Evolutionary conservation across 306 rosid species (phyloP).

Genomic region (Cucumis cinereus): DNA sequence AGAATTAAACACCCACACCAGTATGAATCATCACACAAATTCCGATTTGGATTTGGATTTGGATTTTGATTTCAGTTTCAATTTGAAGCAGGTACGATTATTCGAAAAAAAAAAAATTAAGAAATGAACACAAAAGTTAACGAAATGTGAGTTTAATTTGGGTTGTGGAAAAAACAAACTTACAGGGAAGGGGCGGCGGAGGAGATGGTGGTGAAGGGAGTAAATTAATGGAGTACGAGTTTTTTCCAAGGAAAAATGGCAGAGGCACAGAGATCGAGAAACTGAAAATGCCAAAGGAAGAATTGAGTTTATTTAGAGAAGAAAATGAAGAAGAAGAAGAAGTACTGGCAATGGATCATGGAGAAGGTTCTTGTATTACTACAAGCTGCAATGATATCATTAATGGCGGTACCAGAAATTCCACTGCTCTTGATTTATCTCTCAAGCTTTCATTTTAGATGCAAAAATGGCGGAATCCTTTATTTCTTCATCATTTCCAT

Average conservation of each 20-base stretch:
- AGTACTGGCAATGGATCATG: background rate
- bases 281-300: constrained; percentile 14
- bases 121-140: background rate
- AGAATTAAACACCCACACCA: background rate
- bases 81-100: background rate
- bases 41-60: background rate
- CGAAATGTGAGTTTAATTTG: background rate
- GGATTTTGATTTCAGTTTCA: background rate
- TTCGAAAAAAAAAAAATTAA: background rate
- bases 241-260: constrained; percentile 43
- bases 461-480: constrained; percentile 12
- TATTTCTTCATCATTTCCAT: constrained; percentile 3
- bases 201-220: background rate
- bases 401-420: constrained; percentile 11
- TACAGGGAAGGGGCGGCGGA: constrained; percentile 58
- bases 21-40: background rate
- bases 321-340: constrained; percentile 10
- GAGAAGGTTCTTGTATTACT: constrained; percentile 33
- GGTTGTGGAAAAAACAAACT: constrained; percentile 19
- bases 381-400: background rate
- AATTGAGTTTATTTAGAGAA: constrained; percentile 19
- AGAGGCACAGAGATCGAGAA: constrained; percentile 38
- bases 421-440: constrained; percentile 60
- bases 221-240: constrained; percentile 68
- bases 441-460: constrained; percentile 52